These are phyloP conservation scores for Acidiella bohemica DNA, from an alignment of 495 filamentous ascomycete genomes.

Conservation along the genomic window DNA sequence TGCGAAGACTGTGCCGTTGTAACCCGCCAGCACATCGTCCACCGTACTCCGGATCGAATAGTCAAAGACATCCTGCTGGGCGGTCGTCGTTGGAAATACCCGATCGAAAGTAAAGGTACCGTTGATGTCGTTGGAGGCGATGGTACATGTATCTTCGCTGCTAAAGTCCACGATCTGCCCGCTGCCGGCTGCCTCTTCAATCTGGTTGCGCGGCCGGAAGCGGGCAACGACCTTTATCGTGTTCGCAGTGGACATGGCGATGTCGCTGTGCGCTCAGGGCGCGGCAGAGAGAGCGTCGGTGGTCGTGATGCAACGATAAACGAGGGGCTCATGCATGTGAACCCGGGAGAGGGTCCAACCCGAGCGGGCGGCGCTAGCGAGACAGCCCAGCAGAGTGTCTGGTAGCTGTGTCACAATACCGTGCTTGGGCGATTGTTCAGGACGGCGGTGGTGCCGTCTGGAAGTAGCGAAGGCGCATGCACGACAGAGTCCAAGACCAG, in stretches of 20 bases:
- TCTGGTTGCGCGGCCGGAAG: constrained; percentile 91
- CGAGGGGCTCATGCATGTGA: no score
- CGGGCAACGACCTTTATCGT: constrained; percentile 66
- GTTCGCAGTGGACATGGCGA: constrained; percentile 15
- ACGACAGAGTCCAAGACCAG: no score
- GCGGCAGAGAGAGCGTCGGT: neutral
- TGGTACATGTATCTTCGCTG: constrained; percentile 69
- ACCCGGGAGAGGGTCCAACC: no score
- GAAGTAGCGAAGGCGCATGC: no score
- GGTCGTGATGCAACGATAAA: neutral
- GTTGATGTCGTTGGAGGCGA: constrained; percentile 65
- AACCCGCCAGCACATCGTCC: constrained; percentile 95
- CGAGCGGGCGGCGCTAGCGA: no score
- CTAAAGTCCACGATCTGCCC: constrained; percentile 82
- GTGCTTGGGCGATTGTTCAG: no score
- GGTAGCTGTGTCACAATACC: no score
- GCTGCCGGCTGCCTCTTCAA: constrained; percentile 79
- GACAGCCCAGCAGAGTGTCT: no score
- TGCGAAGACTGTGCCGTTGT: constrained; percentile 98
- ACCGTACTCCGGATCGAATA: constrained; percentile 93
- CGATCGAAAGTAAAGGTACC: constrained; percentile 94
- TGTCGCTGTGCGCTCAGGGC: no score
- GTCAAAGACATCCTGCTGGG: constrained; percentile 85
- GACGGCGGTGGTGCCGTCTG: no score
- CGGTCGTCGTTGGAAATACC: constrained; percentile 83